Conservation (phyloP, 164 flowering plant species). For the Kingdonia uniflora region DNA sequence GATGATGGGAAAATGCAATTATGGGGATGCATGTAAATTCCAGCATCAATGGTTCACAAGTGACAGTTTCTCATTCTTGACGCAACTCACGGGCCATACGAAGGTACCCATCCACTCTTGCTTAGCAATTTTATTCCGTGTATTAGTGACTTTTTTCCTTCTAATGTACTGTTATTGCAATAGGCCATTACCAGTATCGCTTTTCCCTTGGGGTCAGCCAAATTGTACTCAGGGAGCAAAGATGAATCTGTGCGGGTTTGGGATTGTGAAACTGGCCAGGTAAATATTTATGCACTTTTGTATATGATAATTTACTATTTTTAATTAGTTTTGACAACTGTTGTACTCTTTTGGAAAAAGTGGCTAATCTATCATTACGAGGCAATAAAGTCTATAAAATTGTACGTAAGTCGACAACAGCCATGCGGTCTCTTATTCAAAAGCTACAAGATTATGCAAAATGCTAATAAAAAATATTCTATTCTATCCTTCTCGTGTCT, state of each 20-base stretch:
- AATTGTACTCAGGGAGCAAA: conserved; percentile 66
- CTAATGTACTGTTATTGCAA: not conserved
- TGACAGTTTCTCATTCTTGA: conserved; percentile 51
- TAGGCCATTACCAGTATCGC: conserved; percentile 75
- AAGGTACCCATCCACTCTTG: conserved; percentile 32
- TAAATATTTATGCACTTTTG: conserved; percentile 11
- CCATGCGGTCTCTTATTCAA: too few species aligned
- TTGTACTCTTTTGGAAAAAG: too few species aligned
- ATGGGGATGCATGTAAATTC: conserved; percentile 60
- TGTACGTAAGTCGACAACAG: too few species aligned
- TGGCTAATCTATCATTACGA: too few species aligned
- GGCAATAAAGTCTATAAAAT: too few species aligned
- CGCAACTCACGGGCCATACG: conserved; percentile 77
- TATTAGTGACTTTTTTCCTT: not conserved
- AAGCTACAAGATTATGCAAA: too few species aligned
- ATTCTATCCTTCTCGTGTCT: too few species aligned
- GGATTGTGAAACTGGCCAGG: conserved; percentile 95
- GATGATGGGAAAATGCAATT: conserved; percentile 58
- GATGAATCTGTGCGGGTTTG: conserved; percentile 65
- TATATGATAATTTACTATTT: not conserved
- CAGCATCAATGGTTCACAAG: conserved; percentile 67
- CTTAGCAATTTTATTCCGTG: not conserved
- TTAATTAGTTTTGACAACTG: not conserved
- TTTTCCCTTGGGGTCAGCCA: conserved; percentile 70
- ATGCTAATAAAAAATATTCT: too few species aligned